Conservation (phyloP, 1,284 basidiomycete genomes). For the Cutaneotrichosporon cyanovorans region DNA sequence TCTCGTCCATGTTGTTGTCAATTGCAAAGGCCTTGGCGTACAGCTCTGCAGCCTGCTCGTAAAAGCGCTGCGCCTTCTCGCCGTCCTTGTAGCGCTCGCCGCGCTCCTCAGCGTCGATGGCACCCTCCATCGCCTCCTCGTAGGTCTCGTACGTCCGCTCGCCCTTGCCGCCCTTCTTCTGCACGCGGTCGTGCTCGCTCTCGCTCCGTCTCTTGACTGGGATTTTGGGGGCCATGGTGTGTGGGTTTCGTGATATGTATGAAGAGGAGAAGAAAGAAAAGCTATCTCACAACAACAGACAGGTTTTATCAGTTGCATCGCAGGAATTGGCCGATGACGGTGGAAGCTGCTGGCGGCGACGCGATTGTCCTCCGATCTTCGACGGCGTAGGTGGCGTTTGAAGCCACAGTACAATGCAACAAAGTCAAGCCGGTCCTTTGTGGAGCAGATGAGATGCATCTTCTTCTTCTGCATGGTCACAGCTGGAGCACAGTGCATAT, state of each 20-base stretch:
- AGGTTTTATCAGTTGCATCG: neutral
- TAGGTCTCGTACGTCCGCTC: conserved; percentile 43
- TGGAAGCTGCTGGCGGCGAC: too few species aligned
- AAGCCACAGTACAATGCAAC: too few species aligned
- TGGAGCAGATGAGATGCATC: too few species aligned
- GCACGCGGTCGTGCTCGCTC: conserved; percentile 14
- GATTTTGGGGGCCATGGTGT: conserved; percentile 7
- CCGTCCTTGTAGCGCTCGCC: conserved; percentile 45
- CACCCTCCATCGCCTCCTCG: conserved; percentile 45
- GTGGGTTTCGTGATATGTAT: neutral
- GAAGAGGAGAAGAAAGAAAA: neutral
- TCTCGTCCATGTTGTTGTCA: conserved; percentile 18
- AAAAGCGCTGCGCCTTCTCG: conserved; percentile 44
- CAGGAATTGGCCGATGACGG: too few species aligned
- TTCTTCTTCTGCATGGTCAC: too few species aligned
- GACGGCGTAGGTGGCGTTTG: too few species aligned
- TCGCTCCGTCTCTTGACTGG: conserved; percentile 11
- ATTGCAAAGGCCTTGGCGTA: conserved; percentile 39
- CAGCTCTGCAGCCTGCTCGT: conserved; percentile 40
- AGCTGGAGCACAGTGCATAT: too few species aligned
- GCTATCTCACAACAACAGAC: neutral
- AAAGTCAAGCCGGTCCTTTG: too few species aligned
- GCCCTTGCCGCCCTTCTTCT: conserved; percentile 29
- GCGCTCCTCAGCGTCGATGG: conserved; percentile 46
- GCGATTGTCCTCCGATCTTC: too few species aligned